Evolutionary conservation across 139 green algal species (phyloP), one percentile per base, ranked within the genome.

Genomic region (Asterochloris erici): DNA sequence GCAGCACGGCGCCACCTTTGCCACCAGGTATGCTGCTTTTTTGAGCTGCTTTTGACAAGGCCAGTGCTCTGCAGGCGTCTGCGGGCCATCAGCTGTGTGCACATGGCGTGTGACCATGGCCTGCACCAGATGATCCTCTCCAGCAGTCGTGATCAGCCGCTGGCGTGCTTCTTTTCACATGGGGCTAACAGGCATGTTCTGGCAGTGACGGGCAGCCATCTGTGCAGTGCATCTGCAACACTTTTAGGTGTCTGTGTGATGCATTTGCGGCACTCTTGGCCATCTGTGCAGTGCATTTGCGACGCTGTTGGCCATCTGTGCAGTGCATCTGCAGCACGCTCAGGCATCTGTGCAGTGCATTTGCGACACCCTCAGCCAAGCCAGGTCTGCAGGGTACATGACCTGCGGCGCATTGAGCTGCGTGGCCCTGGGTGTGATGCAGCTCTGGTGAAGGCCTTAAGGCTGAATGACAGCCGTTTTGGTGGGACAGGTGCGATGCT

Each of bases 331-430:
- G 15, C 12, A 47, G n/a, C 17, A 76, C 19, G 12, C 13, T 29
- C 24, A 15, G 17, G 24, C 70, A 29, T 54, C 24, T 27, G 70
- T 24, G 16, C 21, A 24, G 17, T 24, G 66, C 19, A 71, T 71
- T 9, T 24, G 26, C n/a, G 77, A 27, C 69, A 29, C 38, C 23
- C 11, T 60, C 74, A 81, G 13, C 27, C 70, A 15, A 27, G 62
- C 69, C 75, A 73, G 76, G 11, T 64, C 17, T 62, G 24, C 81
- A 74, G 54, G 62, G 19, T 62, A 61, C n/a, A 63, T 14, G 14
- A 83, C 19, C 29, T 87, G 29, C 47, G 81, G 60, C 66, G 86
- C 29, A 21, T 87, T 15, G 83, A 86, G 81, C 4, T 88, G 47
- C 76, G 83, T 17, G 81, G 84, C 0, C 78, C 73, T 0, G 24